Evolutionary conservation across 2,329 filamentous ascomycete genomes (phyloP).

Genomic region (Epichloe gansuensis): DNA sequence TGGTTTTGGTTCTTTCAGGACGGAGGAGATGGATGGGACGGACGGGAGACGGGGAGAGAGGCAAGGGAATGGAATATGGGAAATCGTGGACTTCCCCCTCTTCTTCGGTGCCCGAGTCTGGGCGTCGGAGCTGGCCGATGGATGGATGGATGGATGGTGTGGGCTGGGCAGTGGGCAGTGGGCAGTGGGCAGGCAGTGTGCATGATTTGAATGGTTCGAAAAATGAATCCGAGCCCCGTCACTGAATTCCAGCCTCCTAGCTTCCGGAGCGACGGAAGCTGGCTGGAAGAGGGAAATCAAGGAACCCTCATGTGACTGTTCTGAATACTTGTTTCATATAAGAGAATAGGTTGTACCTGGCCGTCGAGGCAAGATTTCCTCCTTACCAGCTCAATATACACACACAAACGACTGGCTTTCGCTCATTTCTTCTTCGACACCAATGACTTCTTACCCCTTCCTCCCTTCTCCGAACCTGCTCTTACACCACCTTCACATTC

Average conservation of each 20-base stretch:
- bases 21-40: not conserved
- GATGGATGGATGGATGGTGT: not conserved
- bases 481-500: not conserved
- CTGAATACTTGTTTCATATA: not conserved
- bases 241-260: too few relatives aligned
- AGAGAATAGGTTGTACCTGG: not conserved
- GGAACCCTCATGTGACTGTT: not conserved
- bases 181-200: too few relatives aligned
- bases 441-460: not conserved
- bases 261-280: too few relatives aligned
- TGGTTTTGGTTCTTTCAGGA: too few relatives aligned
- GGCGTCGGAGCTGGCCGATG: slow-evolving; percentile 8
- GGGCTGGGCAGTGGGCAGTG: too few relatives aligned
- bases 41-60: not conserved
- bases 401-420: not conserved
- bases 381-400: slow-evolving; percentile 5
- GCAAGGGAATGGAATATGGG: too few relatives aligned
- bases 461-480: not conserved
- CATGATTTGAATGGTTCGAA: too few relatives aligned
- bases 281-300: too few relatives aligned
- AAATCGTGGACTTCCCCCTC: too few relatives aligned
- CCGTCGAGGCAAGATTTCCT: slow-evolving; percentile 11
- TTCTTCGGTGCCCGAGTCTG: not conserved
- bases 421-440: not conserved
- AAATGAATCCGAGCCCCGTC: too few relatives aligned